Evolutionary conservation across 2,329 filamentous ascomycete species (phyloP).

Genomic region (Fusarium coffeatum): DNA sequence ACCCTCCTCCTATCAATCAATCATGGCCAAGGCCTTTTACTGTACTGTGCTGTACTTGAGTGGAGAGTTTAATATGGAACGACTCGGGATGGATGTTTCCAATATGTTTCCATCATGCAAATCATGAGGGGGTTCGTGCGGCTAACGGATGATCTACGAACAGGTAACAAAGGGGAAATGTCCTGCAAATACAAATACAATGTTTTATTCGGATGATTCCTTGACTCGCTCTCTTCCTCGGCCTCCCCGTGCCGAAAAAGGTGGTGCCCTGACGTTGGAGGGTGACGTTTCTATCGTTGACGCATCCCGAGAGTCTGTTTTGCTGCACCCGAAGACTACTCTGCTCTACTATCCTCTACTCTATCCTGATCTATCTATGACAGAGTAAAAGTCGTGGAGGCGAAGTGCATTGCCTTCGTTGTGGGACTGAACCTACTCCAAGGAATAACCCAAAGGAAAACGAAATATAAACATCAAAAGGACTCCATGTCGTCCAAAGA

Average conservation of each 20-base stretch:
- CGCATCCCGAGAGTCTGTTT: constrained; percentile 30
- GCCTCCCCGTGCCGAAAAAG: constrained; percentile 32
- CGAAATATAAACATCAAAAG: neutral
- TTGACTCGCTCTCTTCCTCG: constrained; percentile 13
- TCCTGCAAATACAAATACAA: neutral
- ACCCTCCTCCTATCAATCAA: neutral
- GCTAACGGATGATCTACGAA: constrained; percentile 6
- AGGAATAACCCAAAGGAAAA: neutral
- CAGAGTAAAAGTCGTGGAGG: neutral
- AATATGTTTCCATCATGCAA: constrained; percentile 18
- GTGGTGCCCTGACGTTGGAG: constrained; percentile 35
- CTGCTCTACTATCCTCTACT: neutral
- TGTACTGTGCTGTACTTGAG: neutral
- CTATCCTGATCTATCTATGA: constrained; percentile 12
- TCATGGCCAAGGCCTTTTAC: neutral
- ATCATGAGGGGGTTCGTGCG: constrained; percentile 10
- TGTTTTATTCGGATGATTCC: constrained; percentile 5
- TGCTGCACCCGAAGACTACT: neutral
- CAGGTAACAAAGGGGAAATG: neutral
- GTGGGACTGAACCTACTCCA: neutral
- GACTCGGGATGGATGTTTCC: constrained; percentile 9
- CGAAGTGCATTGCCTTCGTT: neutral
- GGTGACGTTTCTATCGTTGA: constrained; percentile 27
- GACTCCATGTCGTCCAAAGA: neutral
- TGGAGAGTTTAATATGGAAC: neutral